A percentile compares a stretch with the other conserved stretches of the same genome.
phyloP scores from a whole-genome alignment of 805 yeast genomes.

The Spathaspora passalidarum region DNA sequence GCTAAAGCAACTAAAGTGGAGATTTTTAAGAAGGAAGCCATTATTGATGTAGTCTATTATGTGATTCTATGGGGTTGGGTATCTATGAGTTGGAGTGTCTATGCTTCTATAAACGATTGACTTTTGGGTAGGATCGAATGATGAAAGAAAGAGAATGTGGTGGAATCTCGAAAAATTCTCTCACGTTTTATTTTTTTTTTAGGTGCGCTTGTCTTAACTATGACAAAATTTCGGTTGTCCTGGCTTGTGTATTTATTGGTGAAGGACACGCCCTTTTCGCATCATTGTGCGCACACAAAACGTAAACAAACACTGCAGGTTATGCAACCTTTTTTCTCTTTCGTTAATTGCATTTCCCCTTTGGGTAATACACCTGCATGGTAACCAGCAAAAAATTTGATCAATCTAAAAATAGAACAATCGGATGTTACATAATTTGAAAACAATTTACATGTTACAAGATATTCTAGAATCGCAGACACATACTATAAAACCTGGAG shows the following conservation, averaged over 20 bases:
- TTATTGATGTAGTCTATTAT: background rate
- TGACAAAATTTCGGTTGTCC: no score
- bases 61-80: no score
- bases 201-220: no score
- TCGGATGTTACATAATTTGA: no score
- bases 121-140: background rate
- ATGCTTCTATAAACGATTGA: background rate
- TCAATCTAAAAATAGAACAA: background rate
- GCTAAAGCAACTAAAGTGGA: conserved; percentile 33
- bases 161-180: background rate
- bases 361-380: background rate
- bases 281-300: background rate
- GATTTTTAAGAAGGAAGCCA: conserved; percentile 12
- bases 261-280: background rate
- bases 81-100: background rate
- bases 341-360: background rate
- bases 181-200: conserved; percentile 1
- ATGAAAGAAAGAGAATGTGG: background rate
- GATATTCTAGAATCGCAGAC: background rate
- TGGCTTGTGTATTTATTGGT: background rate
- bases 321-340: background rate
- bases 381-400: background rate
- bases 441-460: no score
- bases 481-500: background rate
- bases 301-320: background rate